Base-by-base conservation (phyloP, 2,329 filamentous ascomycete species). In the Penicillium corylophilum region DNA sequence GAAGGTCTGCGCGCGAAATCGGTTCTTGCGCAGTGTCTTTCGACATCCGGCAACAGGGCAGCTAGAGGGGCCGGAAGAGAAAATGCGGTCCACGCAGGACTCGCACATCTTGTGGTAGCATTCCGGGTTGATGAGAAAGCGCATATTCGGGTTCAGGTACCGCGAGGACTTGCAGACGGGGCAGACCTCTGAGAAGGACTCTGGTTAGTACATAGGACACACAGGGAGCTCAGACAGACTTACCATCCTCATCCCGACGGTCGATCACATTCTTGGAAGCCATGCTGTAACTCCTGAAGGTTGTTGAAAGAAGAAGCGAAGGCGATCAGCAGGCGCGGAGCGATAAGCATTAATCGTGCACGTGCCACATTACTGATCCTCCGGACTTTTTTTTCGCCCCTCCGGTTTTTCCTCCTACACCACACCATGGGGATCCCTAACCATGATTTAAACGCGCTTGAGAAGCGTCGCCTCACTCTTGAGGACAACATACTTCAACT, bases 101-200 rank as follows among this genome's bases (percentile, higher is more conserved):
- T 90, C 88, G 79, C 94, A 99, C 90, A 99, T 97, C 62, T 90
- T 90, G 79, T 99, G 94, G 79, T 99, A 99, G 82, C 94, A 99
- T 79, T 95, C 91, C 8, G 93, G 90, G 72, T 97, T 96, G 77
- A 99, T 92, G 63, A 94, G 88, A 76, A 99, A 97, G 59, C 87
- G 83, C 83, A 99, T 92, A 76, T 91, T 87, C 55, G 86, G 86
- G 78, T 96, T 96, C 66, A 97, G 87, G 78, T 97, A 97, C 59
- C 91, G 89, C 54, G 89, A 90, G 53, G 91, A 95, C 76, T 96
- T 96, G 87, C 94, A 99, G 62, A 97, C 90, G 51, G 93, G 94
- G 76, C 94, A 99, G 68, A 92, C 88, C 74, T 96, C 91, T 82
- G 31, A 24, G 38, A 42, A 20, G 39, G 18, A 2, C 39, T 22